These are phyloP conservation scores for Syzygium grande DNA, from an alignment of 345 rosid species.

Conservation along the genomic window DNA sequence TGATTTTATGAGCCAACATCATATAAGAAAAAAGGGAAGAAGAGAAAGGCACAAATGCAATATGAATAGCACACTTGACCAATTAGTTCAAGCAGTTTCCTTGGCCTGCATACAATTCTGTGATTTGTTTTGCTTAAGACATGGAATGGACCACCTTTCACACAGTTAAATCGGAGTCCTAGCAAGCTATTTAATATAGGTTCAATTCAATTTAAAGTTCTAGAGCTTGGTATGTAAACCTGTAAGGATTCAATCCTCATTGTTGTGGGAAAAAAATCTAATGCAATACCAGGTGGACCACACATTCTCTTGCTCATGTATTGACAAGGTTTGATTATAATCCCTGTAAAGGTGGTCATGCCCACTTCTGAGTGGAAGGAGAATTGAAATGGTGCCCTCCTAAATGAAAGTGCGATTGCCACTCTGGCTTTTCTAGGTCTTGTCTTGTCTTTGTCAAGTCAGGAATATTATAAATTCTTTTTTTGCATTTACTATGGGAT, in stretches of 20 bases:
- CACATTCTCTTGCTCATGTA: background rate
- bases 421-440: background rate
- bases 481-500: background rate
- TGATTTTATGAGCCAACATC: background rate
- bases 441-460: background rate
- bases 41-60: background rate
- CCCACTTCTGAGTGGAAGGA: background rate
- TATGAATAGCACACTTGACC: background rate
- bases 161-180: background rate
- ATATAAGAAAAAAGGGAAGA: background rate
- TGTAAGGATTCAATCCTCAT: background rate
- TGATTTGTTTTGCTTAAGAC: background rate
- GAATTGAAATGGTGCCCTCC: background rate
- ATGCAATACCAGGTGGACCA: background rate
- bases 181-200: background rate
- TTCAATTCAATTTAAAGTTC: background rate
- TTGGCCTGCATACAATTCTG: background rate
- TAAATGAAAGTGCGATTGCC: background rate
- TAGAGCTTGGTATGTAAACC: background rate
- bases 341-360: background rate
- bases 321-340: background rate
- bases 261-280: background rate
- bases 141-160: background rate
- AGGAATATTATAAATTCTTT: background rate
- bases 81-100: background rate